These are phyloP conservation scores for Fusarium coffeatum DNA, from an alignment of 2,329 filamentous ascomycete genomes.

Conservation along the genomic window DNA sequence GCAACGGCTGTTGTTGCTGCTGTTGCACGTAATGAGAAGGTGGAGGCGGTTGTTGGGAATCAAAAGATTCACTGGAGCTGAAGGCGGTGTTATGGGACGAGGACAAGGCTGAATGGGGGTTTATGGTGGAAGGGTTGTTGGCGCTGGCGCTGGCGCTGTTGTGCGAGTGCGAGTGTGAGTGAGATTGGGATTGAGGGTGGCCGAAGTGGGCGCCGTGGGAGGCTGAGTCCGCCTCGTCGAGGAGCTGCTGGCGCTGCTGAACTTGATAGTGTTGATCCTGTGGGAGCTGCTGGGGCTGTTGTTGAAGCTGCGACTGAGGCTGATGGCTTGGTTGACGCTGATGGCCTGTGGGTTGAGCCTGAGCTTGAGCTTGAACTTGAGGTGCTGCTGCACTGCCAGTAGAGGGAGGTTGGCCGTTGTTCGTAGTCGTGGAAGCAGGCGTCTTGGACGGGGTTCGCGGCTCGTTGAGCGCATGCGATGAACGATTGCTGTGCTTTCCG, in stretches of 20 bases:
- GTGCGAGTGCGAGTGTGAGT: slow-evolving; percentile 25
- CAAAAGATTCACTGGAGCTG: slow-evolving; percentile 63
- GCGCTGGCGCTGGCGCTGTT: slow-evolving; percentile 21
- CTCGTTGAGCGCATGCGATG: slow-evolving; percentile 66
- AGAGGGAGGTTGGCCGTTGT: slow-evolving; percentile 31
- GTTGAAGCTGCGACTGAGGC: slow-evolving; percentile 19
- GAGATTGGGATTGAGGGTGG: slow-evolving; percentile 27
- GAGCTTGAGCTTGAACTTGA: slow-evolving; percentile 7
- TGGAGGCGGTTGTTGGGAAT: slow-evolving; percentile 42
- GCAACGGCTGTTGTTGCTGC: slow-evolving; percentile 43
- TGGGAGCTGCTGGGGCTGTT: slow-evolving; percentile 12
- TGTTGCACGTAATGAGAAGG: slow-evolving; percentile 46
- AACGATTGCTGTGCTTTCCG: slow-evolving; percentile 67
- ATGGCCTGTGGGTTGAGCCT: slow-evolving; percentile 28
- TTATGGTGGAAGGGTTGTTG: slow-evolving; percentile 44
- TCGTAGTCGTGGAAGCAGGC: slow-evolving; percentile 26
- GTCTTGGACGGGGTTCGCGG: slow-evolving; percentile 51
- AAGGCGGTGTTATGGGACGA: slow-evolving; percentile 53
- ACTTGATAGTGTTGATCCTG: slow-evolving; percentile 41
- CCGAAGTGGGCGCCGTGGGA: slow-evolving; percentile 44
- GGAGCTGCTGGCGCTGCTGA: slow-evolving; percentile 36
- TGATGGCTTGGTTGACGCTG: slow-evolving; percentile 38
- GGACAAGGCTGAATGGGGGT: slow-evolving; percentile 61
- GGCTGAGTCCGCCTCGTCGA: slow-evolving; percentile 47
- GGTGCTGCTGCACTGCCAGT: slow-evolving; percentile 38